phyloP scores from a whole-genome alignment of 2,329 filamentous ascomycete species.

The Alternaria postmessia region DNA sequence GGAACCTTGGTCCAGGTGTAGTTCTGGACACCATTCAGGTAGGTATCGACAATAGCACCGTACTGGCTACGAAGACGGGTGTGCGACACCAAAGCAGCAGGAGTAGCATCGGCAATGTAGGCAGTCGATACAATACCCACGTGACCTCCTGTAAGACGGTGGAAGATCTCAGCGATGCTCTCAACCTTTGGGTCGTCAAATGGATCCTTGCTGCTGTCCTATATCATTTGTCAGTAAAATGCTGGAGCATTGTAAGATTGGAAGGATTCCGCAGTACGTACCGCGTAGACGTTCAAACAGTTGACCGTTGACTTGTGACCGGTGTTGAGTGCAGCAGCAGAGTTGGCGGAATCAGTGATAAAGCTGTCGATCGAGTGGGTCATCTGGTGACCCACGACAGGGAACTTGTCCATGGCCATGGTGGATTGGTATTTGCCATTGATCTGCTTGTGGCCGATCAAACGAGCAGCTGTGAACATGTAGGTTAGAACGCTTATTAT shows the following conservation, averaged over 20 bases:
- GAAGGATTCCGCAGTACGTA: neutral
- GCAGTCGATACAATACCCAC: constrained; percentile 78
- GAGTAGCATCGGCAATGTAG: constrained; percentile 81
- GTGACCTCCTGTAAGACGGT: constrained; percentile 70
- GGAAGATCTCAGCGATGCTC: constrained; percentile 80
- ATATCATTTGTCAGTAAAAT: neutral
- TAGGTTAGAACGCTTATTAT: constrained; percentile 59
- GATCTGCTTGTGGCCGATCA: constrained; percentile 82
- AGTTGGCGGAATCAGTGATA: constrained; percentile 89
- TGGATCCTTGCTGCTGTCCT: constrained; percentile 73
- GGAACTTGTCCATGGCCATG: constrained; percentile 83
- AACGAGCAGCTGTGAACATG: constrained; percentile 80
- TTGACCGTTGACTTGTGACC: constrained; percentile 88
- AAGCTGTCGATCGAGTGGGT: constrained; percentile 85
- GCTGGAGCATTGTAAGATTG: neutral
- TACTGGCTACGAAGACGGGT: constrained; percentile 74
- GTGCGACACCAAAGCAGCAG: constrained; percentile 68
- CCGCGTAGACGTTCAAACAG: constrained; percentile 78
- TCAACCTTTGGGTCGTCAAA: constrained; percentile 90
- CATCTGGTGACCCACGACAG: constrained; percentile 86
- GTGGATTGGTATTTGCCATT: constrained; percentile 83
- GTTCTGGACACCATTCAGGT: constrained; percentile 77
- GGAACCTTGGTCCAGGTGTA: constrained; percentile 83
- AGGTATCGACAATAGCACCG: constrained; percentile 76
- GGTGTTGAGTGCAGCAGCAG: constrained; percentile 79